Conservation (phyloP, 2,329 filamentous ascomycete species). For the Aureobasidium leucospermi region DNA sequence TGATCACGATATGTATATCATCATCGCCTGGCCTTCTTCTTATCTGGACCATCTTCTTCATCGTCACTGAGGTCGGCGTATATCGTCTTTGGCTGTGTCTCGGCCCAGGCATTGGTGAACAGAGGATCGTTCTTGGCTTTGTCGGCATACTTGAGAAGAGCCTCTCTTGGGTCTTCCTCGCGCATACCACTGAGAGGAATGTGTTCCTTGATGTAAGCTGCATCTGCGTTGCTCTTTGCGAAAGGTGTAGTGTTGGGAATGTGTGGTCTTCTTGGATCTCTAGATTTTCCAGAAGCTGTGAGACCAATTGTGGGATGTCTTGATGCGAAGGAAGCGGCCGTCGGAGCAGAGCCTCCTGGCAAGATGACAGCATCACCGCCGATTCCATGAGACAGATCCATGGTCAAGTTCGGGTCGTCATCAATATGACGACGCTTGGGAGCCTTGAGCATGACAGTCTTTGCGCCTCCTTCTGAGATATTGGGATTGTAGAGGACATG, state of each 20-base stretch:
- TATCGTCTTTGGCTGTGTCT: constrained; percentile 85
- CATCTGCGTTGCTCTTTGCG: constrained; percentile 81
- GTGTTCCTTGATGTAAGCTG: constrained; percentile 77
- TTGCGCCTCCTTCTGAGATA: constrained; percentile 73
- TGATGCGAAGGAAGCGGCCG: constrained; percentile 43
- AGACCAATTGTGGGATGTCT: constrained; percentile 65
- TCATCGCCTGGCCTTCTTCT: constrained; percentile 40
- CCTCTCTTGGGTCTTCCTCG: constrained; percentile 92
- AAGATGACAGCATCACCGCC: constrained; percentile 74
- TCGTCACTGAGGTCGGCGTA: constrained; percentile 87
- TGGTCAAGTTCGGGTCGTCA: constrained; percentile 81
- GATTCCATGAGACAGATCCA: constrained; percentile 71
- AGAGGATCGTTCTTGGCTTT: constrained; percentile 87
- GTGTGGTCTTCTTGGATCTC: constrained; percentile 78
- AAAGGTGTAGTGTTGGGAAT: constrained; percentile 82
- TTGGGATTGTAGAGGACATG: constrained; percentile 85
- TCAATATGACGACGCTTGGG: constrained; percentile 94
- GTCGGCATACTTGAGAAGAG: constrained; percentile 88
- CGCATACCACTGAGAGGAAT: constrained; percentile 89
- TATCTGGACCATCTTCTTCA: constrained; percentile 64
- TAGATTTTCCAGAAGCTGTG: constrained; percentile 67
- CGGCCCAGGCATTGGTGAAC: constrained; percentile 89
- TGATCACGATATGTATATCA: not conserved
- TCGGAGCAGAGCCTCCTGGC: constrained; percentile 34
- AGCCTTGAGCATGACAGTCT: constrained; percentile 83